Evolutionary conservation across 805 yeast genomes (phyloP).

Genomic region (Teunomyces cretensis): DNA sequence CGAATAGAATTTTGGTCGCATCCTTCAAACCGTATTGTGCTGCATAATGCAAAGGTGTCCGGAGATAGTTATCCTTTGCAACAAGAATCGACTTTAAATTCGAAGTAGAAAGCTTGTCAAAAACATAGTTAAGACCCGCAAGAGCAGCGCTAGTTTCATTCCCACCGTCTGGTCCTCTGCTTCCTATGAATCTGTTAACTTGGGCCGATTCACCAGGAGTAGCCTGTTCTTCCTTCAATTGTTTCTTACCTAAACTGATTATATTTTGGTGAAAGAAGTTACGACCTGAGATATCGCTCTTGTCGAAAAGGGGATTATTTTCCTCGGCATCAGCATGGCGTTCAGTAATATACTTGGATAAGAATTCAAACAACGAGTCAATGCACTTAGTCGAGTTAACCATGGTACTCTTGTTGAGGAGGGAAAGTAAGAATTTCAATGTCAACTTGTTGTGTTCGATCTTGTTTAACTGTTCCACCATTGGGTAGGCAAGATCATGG

Average conservation of each 20-base stretch:
- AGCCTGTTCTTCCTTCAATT: constrained; percentile 38
- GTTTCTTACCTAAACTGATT: constrained; percentile 71
- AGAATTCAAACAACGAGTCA: constrained; percentile 49
- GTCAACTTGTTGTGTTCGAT: constrained; percentile 47
- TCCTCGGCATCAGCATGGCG: constrained; percentile 3
- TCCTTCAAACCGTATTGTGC: constrained; percentile 80
- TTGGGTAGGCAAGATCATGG: constrained; percentile 44
- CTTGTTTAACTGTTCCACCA: constrained; percentile 40
- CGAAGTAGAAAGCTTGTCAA: constrained; percentile 43
- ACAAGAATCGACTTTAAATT: constrained; percentile 36
- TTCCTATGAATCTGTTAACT: constrained; percentile 23
- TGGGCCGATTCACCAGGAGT: constrained; percentile 39
- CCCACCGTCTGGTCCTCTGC: constrained; percentile 38
- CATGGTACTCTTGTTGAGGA: constrained; percentile 65
- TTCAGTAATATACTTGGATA: constrained; percentile 30
- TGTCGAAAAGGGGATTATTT: constrained; percentile 42
- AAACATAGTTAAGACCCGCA: constrained; percentile 58
- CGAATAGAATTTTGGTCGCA: constrained; percentile 56
- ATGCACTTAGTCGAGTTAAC: constrained; percentile 57
- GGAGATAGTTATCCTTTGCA: constrained; percentile 69
- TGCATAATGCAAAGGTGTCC: constrained; percentile 90
- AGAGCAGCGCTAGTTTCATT: constrained; percentile 53
- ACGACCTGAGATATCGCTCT: constrained; percentile 74
- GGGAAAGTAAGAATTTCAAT: constrained; percentile 53
- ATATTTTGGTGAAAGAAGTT: constrained; percentile 85